Evolutionary conservation across 1,139 yeast species (phyloP).

Genomic region (Suhomyces atakaporum): DNA sequence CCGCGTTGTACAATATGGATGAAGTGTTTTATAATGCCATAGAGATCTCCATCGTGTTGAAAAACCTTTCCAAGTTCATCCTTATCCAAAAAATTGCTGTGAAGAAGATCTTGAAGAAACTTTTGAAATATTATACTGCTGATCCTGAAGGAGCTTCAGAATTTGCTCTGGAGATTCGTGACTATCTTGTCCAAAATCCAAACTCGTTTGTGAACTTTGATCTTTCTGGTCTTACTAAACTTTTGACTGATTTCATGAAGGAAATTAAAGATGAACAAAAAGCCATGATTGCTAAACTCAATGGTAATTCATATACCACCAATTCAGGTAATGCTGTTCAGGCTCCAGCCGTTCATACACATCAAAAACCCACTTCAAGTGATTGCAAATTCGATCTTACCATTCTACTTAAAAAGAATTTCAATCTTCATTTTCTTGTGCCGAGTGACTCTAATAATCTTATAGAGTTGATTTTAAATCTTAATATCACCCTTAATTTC

Average conservation of each 20-base stretch:
- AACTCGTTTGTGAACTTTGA: conserved; percentile 66
- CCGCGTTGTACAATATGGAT: conserved; percentile 13
- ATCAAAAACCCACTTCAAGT: conserved; percentile 5
- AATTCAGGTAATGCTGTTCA: too few relatives aligned
- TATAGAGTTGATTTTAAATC: conserved; percentile 38
- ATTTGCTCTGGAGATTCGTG: conserved; percentile 40
- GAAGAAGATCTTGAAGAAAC: conserved; percentile 78
- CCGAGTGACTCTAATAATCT: conserved; percentile 38
- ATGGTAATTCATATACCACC: too few relatives aligned
- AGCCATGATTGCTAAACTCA: conserved; percentile 13
- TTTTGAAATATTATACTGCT: conserved; percentile 57
- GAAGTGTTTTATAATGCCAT: conserved; percentile 41
- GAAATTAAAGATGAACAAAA: conserved; percentile 16
- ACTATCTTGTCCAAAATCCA: conserved; percentile 39
- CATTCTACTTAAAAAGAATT: conserved; percentile 40
- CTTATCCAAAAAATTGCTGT: conserved; percentile 81
- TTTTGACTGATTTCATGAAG: conserved; percentile 46
- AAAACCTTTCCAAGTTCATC: conserved; percentile 71
- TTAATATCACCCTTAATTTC: conserved; percentile 39
- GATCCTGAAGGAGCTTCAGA: conserved; percentile 39
- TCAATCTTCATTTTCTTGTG: conserved; percentile 36
- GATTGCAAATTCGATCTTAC: conserved; percentile 35
- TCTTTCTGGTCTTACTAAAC: conserved; percentile 63
- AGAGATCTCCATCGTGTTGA: conserved; percentile 59
- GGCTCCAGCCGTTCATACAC: not conserved